phyloP scores from a whole-genome alignment of 805 yeast genomes.

The Hermanozyma aechmeae region DNA sequence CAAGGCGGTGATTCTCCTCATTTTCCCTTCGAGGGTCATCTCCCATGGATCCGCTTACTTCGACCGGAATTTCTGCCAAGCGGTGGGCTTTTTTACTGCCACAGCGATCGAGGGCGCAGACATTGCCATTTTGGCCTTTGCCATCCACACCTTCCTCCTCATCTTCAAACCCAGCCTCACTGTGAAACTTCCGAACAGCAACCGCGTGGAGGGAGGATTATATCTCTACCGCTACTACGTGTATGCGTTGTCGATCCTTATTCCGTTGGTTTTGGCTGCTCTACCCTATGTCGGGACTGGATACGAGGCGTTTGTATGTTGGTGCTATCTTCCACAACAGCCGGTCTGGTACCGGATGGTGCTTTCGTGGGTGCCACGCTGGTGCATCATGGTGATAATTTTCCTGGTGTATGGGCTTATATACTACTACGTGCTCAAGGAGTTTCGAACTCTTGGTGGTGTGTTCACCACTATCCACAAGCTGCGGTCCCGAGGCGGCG shows the following conservation, averaged over 20 bases:
- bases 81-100: constrained; percentile 76
- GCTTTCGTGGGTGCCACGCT: constrained; percentile 78
- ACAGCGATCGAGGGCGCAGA: constrained; percentile 81
- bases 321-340: constrained; percentile 69
- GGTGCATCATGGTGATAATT: constrained; percentile 53
- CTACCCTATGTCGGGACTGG: constrained; percentile 58
- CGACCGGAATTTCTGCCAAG: constrained; percentile 44
- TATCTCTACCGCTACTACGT: constrained; percentile 48
- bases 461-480: constrained; percentile 26
- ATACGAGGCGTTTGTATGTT: constrained; percentile 54
- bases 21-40: constrained; percentile 58
- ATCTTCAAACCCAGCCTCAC: constrained; percentile 52
- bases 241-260: constrained; percentile 45
- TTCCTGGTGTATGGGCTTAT: constrained; percentile 58
- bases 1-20: constrained; percentile 58
- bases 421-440: constrained; percentile 60
- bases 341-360: constrained; percentile 70
- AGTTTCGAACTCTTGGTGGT: constrained; percentile 48
- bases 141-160: constrained; percentile 69
- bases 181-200: constrained; percentile 31
- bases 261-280: constrained; percentile 63
- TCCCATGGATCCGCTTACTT: constrained; percentile 35
- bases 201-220: constrained; percentile 61
- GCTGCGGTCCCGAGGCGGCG: constrained; percentile 3
- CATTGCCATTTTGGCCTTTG: constrained; percentile 71